Conservation (phyloP, 208 protist species). For the Polymyxa betae region DNA sequence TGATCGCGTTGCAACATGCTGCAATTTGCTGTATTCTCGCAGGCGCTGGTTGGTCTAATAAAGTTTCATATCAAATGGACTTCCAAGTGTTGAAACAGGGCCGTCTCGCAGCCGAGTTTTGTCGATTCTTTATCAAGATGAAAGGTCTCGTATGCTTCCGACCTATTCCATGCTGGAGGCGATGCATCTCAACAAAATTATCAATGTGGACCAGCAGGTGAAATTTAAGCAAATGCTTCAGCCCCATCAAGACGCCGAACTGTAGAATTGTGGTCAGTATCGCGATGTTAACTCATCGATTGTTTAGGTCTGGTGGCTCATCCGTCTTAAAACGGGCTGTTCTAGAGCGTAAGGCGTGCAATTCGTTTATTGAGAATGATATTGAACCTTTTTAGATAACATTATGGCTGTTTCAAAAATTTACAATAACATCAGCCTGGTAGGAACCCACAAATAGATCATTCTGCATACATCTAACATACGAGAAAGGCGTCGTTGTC, state of each 20-base stretch:
- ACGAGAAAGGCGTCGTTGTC: neutral
- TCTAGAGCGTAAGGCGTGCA: neutral
- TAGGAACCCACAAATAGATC: neutral
- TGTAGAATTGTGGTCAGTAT: no score
- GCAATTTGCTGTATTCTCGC: neutral
- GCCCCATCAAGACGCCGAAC: constrained; percentile 36
- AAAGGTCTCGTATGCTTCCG: neutral
- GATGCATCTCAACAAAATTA: constrained; percentile 5
- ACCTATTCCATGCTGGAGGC: constrained; percentile 29
- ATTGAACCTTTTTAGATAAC: neutral
- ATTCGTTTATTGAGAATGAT: neutral
- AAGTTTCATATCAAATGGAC: neutral
- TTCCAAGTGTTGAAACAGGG: neutral
- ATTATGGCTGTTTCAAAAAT: constrained; percentile 16
- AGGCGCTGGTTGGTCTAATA: neutral
- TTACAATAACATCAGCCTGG: constrained; percentile 21
- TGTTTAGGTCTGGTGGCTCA: neutral
- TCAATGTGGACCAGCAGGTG: neutral
- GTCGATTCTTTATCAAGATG: neutral
- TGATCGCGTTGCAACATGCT: constrained; percentile 14
- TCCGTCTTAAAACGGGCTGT: constrained; percentile 8
- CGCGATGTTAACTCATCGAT: no score
- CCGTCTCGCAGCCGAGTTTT: constrained; percentile 21
- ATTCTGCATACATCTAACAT: neutral
- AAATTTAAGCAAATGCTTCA: neutral